phyloP scores from a whole-genome alignment of 2,329 filamentous ascomycete genomes.

The Beauveria brongniartii region DNA sequence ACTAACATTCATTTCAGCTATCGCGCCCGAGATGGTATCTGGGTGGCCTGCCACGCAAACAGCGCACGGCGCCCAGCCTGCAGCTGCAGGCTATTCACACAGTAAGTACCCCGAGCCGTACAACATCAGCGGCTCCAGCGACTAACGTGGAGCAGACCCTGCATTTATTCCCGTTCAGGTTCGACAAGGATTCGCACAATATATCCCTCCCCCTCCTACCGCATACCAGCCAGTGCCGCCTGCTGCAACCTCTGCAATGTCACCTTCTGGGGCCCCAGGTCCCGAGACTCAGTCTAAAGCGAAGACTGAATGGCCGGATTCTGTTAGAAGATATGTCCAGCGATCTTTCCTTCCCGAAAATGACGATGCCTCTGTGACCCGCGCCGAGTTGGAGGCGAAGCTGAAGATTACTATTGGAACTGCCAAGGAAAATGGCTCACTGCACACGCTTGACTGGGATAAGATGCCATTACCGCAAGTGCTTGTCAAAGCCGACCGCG shows the following conservation, averaged over 20 bases:
- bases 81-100: conserved; percentile 28
- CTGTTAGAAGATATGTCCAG: conserved; percentile 83
- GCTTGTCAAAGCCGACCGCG: conserved; percentile 65
- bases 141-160: conserved; percentile 32
- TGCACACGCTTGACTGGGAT: conserved; percentile 76
- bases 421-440: conserved; percentile 64
- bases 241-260: conserved; percentile 18
- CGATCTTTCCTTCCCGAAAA: conserved; percentile 76
- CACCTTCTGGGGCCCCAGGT: conserved; percentile 18
- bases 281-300: conserved; percentile 33
- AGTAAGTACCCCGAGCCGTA: conserved; percentile 23
- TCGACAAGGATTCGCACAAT: conserved; percentile 49
- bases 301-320: conserved; percentile 70
- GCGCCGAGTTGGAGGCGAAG: conserved; percentile 70
- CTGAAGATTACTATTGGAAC: conserved; percentile 79
- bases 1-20: conserved; percentile 14
- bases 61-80: conserved; percentile 32
- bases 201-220: conserved; percentile 28
- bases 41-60: conserved; percentile 30
- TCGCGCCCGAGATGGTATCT: conserved; percentile 25
- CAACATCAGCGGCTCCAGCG: neutral
- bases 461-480: conserved; percentile 76
- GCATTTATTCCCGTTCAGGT: conserved; percentile 56
- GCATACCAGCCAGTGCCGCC: conserved; percentile 17
- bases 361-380: conserved; percentile 52